Base-by-base conservation (phyloP, 129 eudicot genomes). In the Centaurea solstitialis region DNA sequence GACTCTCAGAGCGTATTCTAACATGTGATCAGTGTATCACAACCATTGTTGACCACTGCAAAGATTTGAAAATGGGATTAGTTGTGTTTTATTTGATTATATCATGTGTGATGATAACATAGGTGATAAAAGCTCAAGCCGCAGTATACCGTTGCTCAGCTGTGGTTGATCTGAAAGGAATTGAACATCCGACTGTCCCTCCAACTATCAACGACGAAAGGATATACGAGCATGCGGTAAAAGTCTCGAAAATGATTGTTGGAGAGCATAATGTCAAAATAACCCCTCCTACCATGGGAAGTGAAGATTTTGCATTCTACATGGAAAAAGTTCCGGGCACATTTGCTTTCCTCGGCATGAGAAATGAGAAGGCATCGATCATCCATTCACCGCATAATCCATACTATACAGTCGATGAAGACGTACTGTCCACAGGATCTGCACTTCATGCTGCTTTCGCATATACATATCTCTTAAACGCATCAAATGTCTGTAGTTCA, bases 361-460 rank as follows among this genome's bases (percentile, higher is more conserved):
- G 86, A 70, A 87, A 92, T 70, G 89, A 84, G 47, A 80, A 73
- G 64, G 78, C 30, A 2, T 89, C 85, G 71, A 79, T 82, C 4
- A 61, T 87, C 12, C 84, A 90, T 79, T 84, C 97, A 15, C 87
- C 87, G 11, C 97, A 92, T 43, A 89, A 79, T 81, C 93, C 93
- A n/a, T 75, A 86, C 59, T 90, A 75, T 72, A 78, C 75, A 23
- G 86, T 92, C 39, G 83, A 92, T 65, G 94, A 92, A 67, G 90
- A 85, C 50, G 91, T 88, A 33, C 91, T 92, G 73, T 86, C 94
- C 11, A 83, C 77, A 20, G 97, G 97, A 61, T 93, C 97, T 26
- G 88, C 92, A 23, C 78, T 90, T 8, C 97, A 92, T 82, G 89
- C 92, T 43, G 43, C 90, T 66, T 92, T 92, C 21, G 97, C 97